These are phyloP conservation scores for Brassica carinata DNA, from an alignment of 345 rosid species.

Conservation along the genomic window DNA sequence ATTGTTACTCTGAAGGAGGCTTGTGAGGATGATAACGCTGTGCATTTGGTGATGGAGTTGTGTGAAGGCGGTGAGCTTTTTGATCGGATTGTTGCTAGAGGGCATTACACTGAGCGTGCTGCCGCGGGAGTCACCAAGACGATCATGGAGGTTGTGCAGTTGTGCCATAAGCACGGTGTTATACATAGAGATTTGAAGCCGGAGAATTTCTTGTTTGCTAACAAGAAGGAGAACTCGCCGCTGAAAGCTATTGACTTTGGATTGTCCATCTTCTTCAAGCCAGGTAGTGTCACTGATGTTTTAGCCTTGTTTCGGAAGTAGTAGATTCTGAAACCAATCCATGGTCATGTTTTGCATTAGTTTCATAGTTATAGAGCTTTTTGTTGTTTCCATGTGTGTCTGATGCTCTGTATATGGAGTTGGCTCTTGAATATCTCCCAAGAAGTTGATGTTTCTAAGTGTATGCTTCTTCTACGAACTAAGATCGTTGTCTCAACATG, in stretches of 20 bases:
- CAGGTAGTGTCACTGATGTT: slow-evolving; percentile 49
- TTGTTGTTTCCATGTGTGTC: too few species aligned
- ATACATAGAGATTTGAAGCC: slow-evolving; percentile 99
- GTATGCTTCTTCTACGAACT: background rate
- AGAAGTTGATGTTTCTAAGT: too few species aligned
- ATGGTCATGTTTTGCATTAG: background rate
- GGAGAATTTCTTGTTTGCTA: slow-evolving; percentile 94
- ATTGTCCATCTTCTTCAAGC: slow-evolving; percentile 96
- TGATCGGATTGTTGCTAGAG: slow-evolving; percentile 98
- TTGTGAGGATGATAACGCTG: slow-evolving; percentile 96
- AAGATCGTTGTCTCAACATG: too few species aligned
- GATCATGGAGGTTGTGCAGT: slow-evolving; percentile 92
- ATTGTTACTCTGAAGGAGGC: slow-evolving; percentile 94
- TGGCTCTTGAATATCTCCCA: too few species aligned
- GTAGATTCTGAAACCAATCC: background rate
- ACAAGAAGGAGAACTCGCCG: slow-evolving; percentile 98
- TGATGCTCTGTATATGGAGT: too few species aligned
- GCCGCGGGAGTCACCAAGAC: slow-evolving; percentile 92
- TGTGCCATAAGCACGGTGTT: slow-evolving; percentile 95
- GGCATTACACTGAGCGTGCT: slow-evolving; percentile 97
- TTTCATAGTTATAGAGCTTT: background rate
- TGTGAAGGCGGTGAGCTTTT: slow-evolving; percentile 99
- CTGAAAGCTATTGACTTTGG: slow-evolving; percentile 99
- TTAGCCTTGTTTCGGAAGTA: background rate
- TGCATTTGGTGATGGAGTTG: slow-evolving; percentile 86